Evolutionary conservation across 768 basidiomycete species (phyloP), one percentile per base, ranked within the genome.

Genomic region (Tylopilus intermedius): DNA sequence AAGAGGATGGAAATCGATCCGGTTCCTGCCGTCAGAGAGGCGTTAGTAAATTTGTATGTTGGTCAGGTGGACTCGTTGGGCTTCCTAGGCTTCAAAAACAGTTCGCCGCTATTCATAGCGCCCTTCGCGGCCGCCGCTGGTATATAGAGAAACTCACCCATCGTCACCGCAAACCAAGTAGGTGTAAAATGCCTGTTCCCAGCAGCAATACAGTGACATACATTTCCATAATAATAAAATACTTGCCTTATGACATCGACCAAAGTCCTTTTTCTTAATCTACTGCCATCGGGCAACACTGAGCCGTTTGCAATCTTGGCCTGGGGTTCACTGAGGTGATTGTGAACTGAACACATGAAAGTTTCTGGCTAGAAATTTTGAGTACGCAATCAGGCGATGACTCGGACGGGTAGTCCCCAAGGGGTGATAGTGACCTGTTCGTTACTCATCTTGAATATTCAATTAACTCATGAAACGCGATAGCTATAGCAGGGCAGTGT

Each of bases 131-230:
- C 30, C 13, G 24, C 27, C n/a, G 2, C 18, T 21, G 18, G 9
- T 30, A 30, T 30, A 18, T 8, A 3, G 8, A 21, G 38, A 39
- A 8, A 64, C 73, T 47, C 39, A 76, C 76, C 81, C 81, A 83
- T 82, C 46, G 33, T 74, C 11, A 76, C 72, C 5, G 79, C 71
- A 56, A 78, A 78, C 81, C 79, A 83, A 65, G 76, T 73, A 52
- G 77, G 77, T 4, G 78, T 74, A 51, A 82, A 82, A 62, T 80
- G 72, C 27, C 79, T 76, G 47, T 2, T 50, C 15, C 50, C n/a
- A 37, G 30, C 7, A 8, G 30, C 8, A 30, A 10, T n/a, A 3
- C 37, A 51, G 24, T 27, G 46, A 51, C 15, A 21, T 30, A 13
- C 11, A 33, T 33, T 33, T 33, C 33, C 33, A 13, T 8, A 33